Evolutionary conservation across 2,329 filamentous ascomycete species (phyloP), one percentile per base, ranked within the genome.

Genomic region (Aspergillus cejpii): DNA sequence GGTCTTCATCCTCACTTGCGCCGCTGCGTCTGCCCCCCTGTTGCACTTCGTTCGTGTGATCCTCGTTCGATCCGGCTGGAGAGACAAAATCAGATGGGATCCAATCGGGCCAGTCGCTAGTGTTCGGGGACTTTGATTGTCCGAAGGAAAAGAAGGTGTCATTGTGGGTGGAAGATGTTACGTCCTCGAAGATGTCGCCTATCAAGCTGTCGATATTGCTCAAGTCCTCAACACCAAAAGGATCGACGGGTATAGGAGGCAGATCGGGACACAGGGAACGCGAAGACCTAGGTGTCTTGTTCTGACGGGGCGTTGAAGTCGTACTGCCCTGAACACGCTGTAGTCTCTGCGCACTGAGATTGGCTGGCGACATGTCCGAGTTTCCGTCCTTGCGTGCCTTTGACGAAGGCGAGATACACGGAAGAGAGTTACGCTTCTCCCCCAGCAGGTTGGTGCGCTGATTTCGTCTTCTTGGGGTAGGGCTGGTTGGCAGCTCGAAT

Each of bases 401-500:
- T 37, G 56, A 50, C 17, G 59, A 65, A 34, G 65, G 65, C 3
- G 66, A 69, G 26, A 58, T 55, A 43, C 51, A 56, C 56, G 61
- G 72, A 45, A 66, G 57, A 50, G 63, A 71, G 64, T 56, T 52
- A 23, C 62, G 56, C 40, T 63, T 65, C 37, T 68, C 62, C 10
- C 54, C 54, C 17, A 56, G 34, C 2, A 49, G 43, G 57, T 65
- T 74, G 57, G 45, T 66, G 52, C 54, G 71, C 50, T 52, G 83
- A 59, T 77, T 77, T 26, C 75, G 80, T 52, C 77, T 78, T 28
- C 68, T 67, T 40, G 71, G 71, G 27, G 70, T 64, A 45, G 71
- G 67, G 60, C 74, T 76, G 76, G 77, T 47, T 74, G 74, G 48
- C 74, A 78, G 3, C 73, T 81, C 41, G 70, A 81, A 41, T 67